These are phyloP conservation scores for Magnaporthiopsis rhizophila DNA, from an alignment of 2,329 filamentous ascomycete species.

Conservation along the genomic window DNA sequence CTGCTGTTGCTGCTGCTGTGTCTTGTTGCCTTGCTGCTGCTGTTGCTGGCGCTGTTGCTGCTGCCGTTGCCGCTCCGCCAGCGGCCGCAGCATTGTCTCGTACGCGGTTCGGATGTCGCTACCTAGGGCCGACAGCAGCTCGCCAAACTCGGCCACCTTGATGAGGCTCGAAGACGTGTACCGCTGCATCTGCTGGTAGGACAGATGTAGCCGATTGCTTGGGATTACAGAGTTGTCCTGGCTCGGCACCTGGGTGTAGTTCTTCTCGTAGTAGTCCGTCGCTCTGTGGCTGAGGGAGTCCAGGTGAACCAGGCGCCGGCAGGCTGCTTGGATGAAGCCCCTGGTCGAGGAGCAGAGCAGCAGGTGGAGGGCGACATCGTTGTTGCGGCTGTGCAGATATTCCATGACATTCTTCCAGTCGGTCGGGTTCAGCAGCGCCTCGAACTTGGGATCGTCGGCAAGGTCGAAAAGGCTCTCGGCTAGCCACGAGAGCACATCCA, in stretches of 20 bases:
- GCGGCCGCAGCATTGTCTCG: slow-evolving; percentile 33
- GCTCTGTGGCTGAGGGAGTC: slow-evolving; percentile 40
- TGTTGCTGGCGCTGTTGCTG: slow-evolving; percentile 33
- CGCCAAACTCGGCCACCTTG: slow-evolving; percentile 54
- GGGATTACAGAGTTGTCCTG: slow-evolving; percentile 30
- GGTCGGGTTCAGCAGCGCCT: slow-evolving; percentile 37
- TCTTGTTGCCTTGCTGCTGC: slow-evolving; percentile 16
- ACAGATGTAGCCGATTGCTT: slow-evolving; percentile 40
- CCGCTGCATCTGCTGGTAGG: slow-evolving; percentile 46
- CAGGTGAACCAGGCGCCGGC: slow-evolving; percentile 54
- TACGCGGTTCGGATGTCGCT: slow-evolving; percentile 44
- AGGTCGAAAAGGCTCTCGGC: slow-evolving; percentile 51
- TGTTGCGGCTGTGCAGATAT: slow-evolving; percentile 46
- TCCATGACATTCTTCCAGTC: slow-evolving; percentile 40
- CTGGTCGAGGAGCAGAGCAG: slow-evolving; percentile 68
- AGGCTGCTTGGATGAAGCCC: slow-evolving; percentile 61
- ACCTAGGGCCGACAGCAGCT: slow-evolving; percentile 43
- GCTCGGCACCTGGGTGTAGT: slow-evolving; percentile 26
- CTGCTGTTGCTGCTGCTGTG: slow-evolving; percentile 25
- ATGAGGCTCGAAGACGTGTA: slow-evolving; percentile 44
- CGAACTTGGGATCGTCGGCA: slow-evolving; percentile 42
- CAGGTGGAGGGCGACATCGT: slow-evolving; percentile 53
- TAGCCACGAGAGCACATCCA: slow-evolving; percentile 61
- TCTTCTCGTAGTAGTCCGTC: slow-evolving; percentile 40
- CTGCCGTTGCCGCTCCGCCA: slow-evolving; percentile 23